Base-by-base conservation (phyloP, 805 yeast genomes). In the Pichia ethanolica region DNA sequence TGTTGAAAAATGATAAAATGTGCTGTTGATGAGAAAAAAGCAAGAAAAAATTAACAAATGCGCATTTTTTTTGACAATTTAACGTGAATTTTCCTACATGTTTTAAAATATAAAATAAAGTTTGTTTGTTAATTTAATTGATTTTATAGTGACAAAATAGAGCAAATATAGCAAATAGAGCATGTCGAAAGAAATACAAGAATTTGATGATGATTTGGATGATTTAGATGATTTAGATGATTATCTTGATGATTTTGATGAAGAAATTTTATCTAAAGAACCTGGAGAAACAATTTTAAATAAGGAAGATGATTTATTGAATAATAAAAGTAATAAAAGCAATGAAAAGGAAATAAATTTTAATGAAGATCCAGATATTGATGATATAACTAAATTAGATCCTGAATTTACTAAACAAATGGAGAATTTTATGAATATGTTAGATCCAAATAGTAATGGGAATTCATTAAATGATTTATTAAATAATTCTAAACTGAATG, bases 141-240 rank as follows among this genome's bases (percentile, higher is more conserved):
- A 20, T 20, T 20, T 20, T 2, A 20, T 20, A 20, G 20, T 20
- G 20, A 20, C 3, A 2, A 20, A 20, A 20, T 20, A 20, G 2
- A 20, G 20, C 3, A 20, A 20, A 20, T 20, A 20, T 20, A 20
- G 20, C 20, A 20, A 20, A 20, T 20, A 20, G 20, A 20, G 20
- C 20, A 20, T 20, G 20, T 20, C 20, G 20, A 20, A 20, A 20
- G 20, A 20, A 20, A 20, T 20, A 20, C 20, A 20, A 20, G 20
- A 20, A 20, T 20, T 20, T 20, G 20, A 20, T 20, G 32, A 30
- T 9, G 32, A 30, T 30, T 30, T 30, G 9, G 80, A 83, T 50
- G 95, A 86, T 54, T 75, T 87, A 53, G 95, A 64, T 59, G 95
- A 87, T 56, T 74, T 87, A 53, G 95, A 87, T 56, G 96, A 88